Evolutionary conservation across 2,329 filamentous ascomycete genomes (phyloP).

Genomic region (Verticillium tricorpus): DNA sequence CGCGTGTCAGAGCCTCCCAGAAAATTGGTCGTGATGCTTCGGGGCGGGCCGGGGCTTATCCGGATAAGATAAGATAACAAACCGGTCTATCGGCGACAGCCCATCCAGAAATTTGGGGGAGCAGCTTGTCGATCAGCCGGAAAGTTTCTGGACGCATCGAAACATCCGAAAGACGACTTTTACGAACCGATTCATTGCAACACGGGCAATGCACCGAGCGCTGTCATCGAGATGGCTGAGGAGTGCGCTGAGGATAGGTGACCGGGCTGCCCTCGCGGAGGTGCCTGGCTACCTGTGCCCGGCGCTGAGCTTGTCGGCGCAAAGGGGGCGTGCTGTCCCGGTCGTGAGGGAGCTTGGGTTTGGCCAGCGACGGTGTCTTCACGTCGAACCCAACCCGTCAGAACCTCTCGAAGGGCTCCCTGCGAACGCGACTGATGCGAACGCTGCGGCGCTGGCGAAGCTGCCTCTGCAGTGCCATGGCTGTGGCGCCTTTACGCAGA

Average conservation of each 20-base stretch:
- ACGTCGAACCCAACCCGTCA: slow-evolving; percentile 10
- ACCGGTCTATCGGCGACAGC: neutral
- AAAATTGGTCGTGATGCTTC: slow-evolving; percentile 9
- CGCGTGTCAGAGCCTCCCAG: slow-evolving; percentile 5
- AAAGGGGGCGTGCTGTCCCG: neutral
- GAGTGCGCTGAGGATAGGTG: slow-evolving; percentile 36
- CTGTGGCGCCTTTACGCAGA: slow-evolving; percentile 62
- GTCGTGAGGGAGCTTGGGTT: slow-evolving; percentile 5
- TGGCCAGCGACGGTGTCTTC: slow-evolving; percentile 20
- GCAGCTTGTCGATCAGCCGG: neutral
- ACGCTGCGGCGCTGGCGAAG: slow-evolving; percentile 5
- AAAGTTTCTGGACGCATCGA: neutral
- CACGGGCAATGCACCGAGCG: slow-evolving; percentile 36
- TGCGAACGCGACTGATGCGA: neutral
- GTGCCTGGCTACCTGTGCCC: slow-evolving; percentile 47
- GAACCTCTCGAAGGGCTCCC: neutral
- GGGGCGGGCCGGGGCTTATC: slow-evolving; percentile 9
- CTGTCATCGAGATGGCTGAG: slow-evolving; percentile 37
- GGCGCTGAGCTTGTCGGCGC: slow-evolving; percentile 23
- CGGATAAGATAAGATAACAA: slow-evolving; percentile 6
- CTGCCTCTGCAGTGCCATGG: slow-evolving; percentile 58
- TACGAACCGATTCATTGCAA: neutral
- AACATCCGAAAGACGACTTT: neutral
- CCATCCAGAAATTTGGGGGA: slow-evolving; percentile 1
- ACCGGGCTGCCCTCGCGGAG: slow-evolving; percentile 28